Base-by-base conservation (phyloP, 768 basidiomycete species). In the Leccinellum rugosiceps region DNA sequence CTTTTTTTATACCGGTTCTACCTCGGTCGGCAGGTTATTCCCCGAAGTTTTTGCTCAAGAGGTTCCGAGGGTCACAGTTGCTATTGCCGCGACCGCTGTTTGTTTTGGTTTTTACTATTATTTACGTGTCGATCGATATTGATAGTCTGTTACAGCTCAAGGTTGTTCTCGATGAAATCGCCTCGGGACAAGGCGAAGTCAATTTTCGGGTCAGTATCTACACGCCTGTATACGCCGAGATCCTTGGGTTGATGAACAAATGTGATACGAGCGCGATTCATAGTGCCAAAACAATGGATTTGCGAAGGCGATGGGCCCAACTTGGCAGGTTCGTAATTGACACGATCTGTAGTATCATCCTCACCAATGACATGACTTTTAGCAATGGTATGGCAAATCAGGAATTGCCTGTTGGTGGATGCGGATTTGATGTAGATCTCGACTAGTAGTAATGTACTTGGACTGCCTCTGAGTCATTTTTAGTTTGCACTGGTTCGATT, bases 1-100 rank as follows among this genome's bases (percentile, higher is more conserved):
- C 35, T 58, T 58, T 32, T 58, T 58, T 23, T 58, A 58, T 19
- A 50, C 45, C 4, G 19, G 52, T 43, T 5, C 38, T 13, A 17
- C 17, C 1, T 50, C 57, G 3, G 17, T 54, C 2, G 47, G 52
- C 3, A 38, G 23, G 9, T 17, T 58, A n/a, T 58, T 61, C 17
- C 52, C 56, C 1, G 44, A 61, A 52, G 56, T 61, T 3, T 58
- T 61, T 7, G 3, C 9, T 13, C 4, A 13, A 3, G 44, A 60
- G 19, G 56, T 57, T 8, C 56, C 41, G 8, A 48, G 52, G 19
- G 38, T 28, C 32, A 31, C 45, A 0, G 23, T 61, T 4, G 52
- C 56, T 3, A 11, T 55, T 28, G 38, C 66, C 4, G 25, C 43
- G 1, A 57, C 51, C 2, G 56, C 44, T 1, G 15, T 47, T 47